Conservation (phyloP, 2,329 filamentous ascomycete genomes). For the Cadophora luteo-olivacea region DNA sequence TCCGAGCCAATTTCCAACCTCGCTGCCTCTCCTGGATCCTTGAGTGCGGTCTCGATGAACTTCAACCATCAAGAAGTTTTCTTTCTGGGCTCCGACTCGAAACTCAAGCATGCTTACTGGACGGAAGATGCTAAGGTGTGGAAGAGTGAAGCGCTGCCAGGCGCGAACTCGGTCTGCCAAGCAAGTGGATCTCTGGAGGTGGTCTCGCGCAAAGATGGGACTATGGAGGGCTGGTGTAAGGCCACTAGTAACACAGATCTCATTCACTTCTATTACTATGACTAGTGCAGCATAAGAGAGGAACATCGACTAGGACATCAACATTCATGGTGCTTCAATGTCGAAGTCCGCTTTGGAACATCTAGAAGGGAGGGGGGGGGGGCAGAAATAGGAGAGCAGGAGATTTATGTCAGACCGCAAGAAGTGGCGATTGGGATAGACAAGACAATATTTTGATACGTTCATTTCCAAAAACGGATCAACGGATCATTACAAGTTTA, state of each 20-base stretch:
- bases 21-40: not conserved
- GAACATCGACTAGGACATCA: not conserved
- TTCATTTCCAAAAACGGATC: no score
- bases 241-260: not conserved
- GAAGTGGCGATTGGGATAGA: no score
- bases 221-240: slow-evolving; percentile 6
- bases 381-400: no score
- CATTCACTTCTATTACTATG: slow-evolving; percentile 2
- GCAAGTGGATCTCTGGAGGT: not conserved
- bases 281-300: not conserved
- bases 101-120: not conserved
- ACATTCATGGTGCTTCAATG: not conserved
- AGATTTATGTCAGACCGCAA: no score
- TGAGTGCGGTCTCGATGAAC: slow-evolving; percentile 1
- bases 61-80: slow-evolving; percentile 8
- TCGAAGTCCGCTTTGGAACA: not conserved
- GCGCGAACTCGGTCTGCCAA: not conserved
- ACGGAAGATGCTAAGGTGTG: not conserved
- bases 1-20: slow-evolving; percentile 6
- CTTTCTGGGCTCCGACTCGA: not conserved
- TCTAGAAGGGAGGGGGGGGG: not conserved
- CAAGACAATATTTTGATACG: no score
- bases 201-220: not conserved
- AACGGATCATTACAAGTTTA: no score
- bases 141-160: not conserved